Evolutionary conservation across 441 rosid genomes (phyloP).

Genomic region (Cnidoscolus chayamansa): DNA sequence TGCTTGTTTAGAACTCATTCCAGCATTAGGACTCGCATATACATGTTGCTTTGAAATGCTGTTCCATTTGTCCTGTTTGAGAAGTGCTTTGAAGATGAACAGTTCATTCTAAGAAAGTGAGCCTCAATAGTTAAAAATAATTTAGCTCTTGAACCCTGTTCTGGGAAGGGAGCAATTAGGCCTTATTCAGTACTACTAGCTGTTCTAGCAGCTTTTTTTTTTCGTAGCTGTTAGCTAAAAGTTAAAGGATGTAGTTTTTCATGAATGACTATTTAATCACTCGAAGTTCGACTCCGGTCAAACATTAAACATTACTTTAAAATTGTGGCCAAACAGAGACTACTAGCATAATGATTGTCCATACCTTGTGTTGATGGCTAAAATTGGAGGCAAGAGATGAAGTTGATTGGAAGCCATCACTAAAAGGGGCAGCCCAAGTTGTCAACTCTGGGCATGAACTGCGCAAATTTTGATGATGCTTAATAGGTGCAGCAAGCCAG

Average conservation of each 20-base stretch:
- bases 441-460: conserved; percentile 51
- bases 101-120: too few species aligned
- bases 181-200: too few species aligned
- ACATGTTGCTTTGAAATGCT: conserved; percentile 18
- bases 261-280: too few species aligned
- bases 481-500: conserved; percentile 33
- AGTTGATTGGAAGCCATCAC: conserved; percentile 31
- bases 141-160: too few species aligned
- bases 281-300: too few species aligned
- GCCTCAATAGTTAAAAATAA: too few species aligned
- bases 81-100: background rate
- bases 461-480: conserved; percentile 36
- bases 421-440: conserved; percentile 36
- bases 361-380: conserved; percentile 47
- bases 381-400: conserved; percentile 34
- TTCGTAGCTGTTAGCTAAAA: too few species aligned
- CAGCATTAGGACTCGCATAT: conserved; percentile 13
- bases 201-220: too few species aligned
- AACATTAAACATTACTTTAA: too few species aligned
- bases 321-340: too few species aligned
- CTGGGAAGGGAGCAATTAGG: too few species aligned
- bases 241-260: too few species aligned
- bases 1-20: conserved; percentile 25
- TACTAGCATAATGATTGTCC: background rate
- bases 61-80: conserved; percentile 27